Conservation (phyloP, 2,329 filamentous ascomycete species). For the Fusarium begoniae region DNA sequence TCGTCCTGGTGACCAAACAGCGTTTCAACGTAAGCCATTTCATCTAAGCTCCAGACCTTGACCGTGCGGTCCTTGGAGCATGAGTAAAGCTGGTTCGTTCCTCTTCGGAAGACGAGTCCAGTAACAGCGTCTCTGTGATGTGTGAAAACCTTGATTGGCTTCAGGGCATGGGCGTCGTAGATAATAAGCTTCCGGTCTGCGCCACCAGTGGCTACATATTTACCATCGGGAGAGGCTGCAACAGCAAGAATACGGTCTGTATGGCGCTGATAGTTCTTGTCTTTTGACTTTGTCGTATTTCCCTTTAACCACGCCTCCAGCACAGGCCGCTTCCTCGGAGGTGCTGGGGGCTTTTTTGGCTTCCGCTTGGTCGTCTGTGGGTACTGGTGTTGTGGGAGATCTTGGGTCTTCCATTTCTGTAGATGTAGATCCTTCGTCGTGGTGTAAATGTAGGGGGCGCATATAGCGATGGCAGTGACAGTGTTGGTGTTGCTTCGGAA, state of each 20-base stretch:
- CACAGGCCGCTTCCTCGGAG: constrained; percentile 69
- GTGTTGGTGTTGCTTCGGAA: constrained; percentile 82
- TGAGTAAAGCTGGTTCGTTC: constrained; percentile 92
- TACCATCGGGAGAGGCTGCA: constrained; percentile 87
- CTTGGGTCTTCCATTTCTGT: constrained; percentile 88
- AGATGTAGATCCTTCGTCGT: constrained; percentile 85
- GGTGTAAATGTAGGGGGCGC: constrained; percentile 85
- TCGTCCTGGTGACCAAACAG: constrained; percentile 96
- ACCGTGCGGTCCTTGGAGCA: constrained; percentile 91
- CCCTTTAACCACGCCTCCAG: constrained; percentile 71
- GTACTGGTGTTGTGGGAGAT: constrained; percentile 68
- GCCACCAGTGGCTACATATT: constrained; percentile 90
- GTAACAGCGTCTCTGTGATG: constrained; percentile 92
- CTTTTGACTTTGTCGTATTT: constrained; percentile 66
- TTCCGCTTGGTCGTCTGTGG: constrained; percentile 67
- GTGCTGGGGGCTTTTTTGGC: constrained; percentile 66
- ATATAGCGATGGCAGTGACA: constrained; percentile 82
- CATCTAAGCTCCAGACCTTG: constrained; percentile 93
- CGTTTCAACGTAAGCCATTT: constrained; percentile 93
- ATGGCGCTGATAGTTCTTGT: constrained; percentile 79
- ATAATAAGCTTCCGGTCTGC: constrained; percentile 85
- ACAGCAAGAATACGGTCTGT: constrained; percentile 82
- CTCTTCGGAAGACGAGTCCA: constrained; percentile 83
- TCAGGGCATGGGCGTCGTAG: constrained; percentile 84
- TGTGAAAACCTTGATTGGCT: constrained; percentile 83